These are phyloP conservation scores for Puccinia horiana DNA, from an alignment of 1,284 basidiomycete species.

Conservation along the genomic window DNA sequence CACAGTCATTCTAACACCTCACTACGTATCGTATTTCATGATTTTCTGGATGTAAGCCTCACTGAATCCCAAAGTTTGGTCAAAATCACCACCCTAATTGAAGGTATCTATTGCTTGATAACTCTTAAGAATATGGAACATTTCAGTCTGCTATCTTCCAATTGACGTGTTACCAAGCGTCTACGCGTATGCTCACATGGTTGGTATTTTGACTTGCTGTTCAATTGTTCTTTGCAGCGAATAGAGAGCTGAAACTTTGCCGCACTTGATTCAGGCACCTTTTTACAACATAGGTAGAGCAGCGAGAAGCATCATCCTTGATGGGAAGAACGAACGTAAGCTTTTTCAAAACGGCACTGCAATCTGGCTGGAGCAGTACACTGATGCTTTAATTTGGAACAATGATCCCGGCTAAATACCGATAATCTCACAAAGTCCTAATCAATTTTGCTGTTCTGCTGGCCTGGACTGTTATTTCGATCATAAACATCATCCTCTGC, in stretches of 20 bases:
- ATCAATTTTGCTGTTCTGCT: conserved; percentile 42
- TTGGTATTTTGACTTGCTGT: background rate
- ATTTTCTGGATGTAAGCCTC: conserved; percentile 42
- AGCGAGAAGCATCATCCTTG: conserved; percentile 29
- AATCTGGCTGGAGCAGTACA: background rate
- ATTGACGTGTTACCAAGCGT: conserved; percentile 34
- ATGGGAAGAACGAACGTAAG: conserved; percentile 46
- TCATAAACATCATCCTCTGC: conserved; percentile 7
- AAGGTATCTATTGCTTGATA: background rate
- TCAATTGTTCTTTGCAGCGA: background rate
- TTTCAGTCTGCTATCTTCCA: conserved; percentile 30
- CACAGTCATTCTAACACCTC: conserved; percentile 27
- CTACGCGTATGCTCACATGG: conserved; percentile 32
- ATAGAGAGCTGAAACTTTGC: background rate
- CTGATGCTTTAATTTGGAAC: background rate
- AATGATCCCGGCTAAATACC: background rate
- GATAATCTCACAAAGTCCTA: background rate
- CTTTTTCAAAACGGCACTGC: background rate
- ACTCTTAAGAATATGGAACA: conserved; percentile 32
- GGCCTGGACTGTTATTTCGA: conserved; percentile 32
- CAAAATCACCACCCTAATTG: background rate
- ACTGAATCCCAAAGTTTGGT: background rate
- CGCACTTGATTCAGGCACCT: conserved; percentile 23
- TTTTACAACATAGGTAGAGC: conserved; percentile 31
- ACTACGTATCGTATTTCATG: conserved; percentile 34